These are phyloP conservation scores for Exophiala sideris DNA, from an alignment of 2,329 filamentous ascomycete species.

Conservation along the genomic window DNA sequence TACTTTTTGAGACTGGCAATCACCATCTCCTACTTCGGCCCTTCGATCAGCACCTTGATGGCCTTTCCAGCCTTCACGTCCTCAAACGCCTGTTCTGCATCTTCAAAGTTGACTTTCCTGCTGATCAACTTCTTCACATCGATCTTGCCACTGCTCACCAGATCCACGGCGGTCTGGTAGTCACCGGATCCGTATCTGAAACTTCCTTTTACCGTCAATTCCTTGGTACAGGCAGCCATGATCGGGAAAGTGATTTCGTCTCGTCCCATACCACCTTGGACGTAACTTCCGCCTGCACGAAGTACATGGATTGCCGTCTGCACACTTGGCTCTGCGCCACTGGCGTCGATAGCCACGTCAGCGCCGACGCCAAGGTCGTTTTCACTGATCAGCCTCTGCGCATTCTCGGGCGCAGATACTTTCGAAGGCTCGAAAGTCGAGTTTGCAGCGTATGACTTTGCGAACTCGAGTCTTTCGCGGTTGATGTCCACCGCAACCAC, in stretches of 20 bases:
- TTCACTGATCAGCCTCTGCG: slow-evolving; percentile 61
- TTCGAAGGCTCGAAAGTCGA: slow-evolving; percentile 59
- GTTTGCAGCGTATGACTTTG: slow-evolving; percentile 61
- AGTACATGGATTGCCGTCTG: slow-evolving; percentile 70
- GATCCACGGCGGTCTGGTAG: slow-evolving; percentile 76
- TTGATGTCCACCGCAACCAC: slow-evolving; percentile 89
- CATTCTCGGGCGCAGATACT: slow-evolving; percentile 67
- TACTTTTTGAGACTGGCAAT: too few relatives aligned
- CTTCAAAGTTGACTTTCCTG: slow-evolving; percentile 69
- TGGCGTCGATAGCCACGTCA: slow-evolving; percentile 77
- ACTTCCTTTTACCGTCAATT: slow-evolving; percentile 79
- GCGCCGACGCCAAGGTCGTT: slow-evolving; percentile 64
- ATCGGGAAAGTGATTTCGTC: slow-evolving; percentile 87
- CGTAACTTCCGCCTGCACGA: slow-evolving; percentile 69
- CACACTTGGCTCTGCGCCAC: slow-evolving; percentile 73
- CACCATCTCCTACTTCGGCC: slow-evolving; percentile 26
- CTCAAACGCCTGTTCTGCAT: slow-evolving; percentile 82
- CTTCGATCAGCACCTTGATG: slow-evolving; percentile 47
- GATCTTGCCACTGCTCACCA: slow-evolving; percentile 70
- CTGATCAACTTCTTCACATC: slow-evolving; percentile 76
- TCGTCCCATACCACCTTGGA: slow-evolving; percentile 89
- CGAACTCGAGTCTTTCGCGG: slow-evolving; percentile 73
- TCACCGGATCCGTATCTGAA: slow-evolving; percentile 89
- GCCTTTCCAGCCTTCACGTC: slow-evolving; percentile 78
- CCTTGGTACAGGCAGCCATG: slow-evolving; percentile 83